These are phyloP conservation scores for Lonicera japonica DNA, from an alignment of 129 eudicot genomes.

Conservation along the genomic window DNA sequence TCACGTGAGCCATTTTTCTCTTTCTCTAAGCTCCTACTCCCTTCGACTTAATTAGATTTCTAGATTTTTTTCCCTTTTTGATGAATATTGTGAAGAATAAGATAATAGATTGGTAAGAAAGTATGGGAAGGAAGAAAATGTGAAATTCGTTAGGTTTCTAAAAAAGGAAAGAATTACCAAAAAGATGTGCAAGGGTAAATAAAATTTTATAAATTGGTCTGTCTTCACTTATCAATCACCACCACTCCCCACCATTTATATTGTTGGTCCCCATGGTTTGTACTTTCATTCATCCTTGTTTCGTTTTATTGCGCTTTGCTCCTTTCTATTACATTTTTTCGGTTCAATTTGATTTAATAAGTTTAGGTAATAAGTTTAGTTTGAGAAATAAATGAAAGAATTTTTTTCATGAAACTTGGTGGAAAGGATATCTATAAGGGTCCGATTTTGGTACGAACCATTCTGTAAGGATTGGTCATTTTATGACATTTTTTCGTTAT, in stretches of 20 bases:
- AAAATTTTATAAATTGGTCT: conserved; percentile 33
- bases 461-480: too few species aligned
- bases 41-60: background rate
- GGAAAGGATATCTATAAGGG: too few species aligned
- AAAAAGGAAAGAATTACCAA: conserved; percentile 41
- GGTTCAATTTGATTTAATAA: background rate
- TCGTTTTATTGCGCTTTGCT: too few species aligned
- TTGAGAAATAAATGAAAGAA: too few species aligned
- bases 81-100: background rate
- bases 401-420: too few species aligned
- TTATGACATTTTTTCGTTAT: too few species aligned
- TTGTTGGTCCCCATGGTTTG: background rate
- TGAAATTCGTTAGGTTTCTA: conserved; percentile 18
- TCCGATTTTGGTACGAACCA: too few species aligned
- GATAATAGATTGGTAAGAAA: conserved; percentile 1
- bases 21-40: background rate
- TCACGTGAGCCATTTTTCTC: conserved; percentile 57
- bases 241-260: conserved; percentile 5
- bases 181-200: conserved; percentile 33
- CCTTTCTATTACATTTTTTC: background rate
- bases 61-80: background rate
- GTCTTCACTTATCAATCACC: conserved; percentile 29
- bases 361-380: background rate
- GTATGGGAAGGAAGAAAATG: conserved; percentile 19
- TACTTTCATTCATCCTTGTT: too few species aligned